Conservation (phyloP, 768 basidiomycete species). For the Mycena haematopus region DNA sequence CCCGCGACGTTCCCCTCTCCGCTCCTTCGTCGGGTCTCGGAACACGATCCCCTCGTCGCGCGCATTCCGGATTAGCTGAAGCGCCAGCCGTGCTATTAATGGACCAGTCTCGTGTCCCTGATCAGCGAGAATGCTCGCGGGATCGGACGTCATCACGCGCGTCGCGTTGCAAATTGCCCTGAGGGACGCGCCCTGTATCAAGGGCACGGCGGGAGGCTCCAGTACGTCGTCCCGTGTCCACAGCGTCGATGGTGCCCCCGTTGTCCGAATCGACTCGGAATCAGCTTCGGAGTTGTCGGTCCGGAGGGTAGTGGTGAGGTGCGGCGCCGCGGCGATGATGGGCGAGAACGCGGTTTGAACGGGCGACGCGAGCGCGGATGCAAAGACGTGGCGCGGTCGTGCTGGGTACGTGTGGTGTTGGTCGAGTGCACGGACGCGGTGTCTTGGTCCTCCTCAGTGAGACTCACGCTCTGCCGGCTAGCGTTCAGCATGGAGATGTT, state of each 20-base stretch:
- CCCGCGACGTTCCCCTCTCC: conserved; percentile 41
- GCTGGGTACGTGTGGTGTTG: conserved; percentile 25
- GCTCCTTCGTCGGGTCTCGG: conserved; percentile 56
- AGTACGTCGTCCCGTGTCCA: conserved; percentile 36
- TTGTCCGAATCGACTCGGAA: conserved; percentile 29
- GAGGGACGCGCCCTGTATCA: conserved; percentile 68
- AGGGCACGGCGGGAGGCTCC: conserved; percentile 25
- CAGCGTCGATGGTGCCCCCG: conserved; percentile 27
- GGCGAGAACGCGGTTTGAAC: conserved; percentile 47
- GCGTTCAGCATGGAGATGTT: conserved; percentile 69
- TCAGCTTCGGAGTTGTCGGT: conserved; percentile 5
- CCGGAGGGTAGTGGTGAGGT: conserved; percentile 51
- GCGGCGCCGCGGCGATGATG: conserved; percentile 46
- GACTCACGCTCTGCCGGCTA: conserved; percentile 13
- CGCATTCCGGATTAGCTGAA: conserved; percentile 70
- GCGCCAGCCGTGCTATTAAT: conserved; percentile 67
- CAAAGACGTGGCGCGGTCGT: conserved; percentile 28
- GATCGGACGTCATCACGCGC: conserved; percentile 85
- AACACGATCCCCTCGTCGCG: conserved; percentile 66
- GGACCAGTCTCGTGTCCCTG: conserved; percentile 67
- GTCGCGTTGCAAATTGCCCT: conserved; percentile 84
- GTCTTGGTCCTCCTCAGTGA: conserved; percentile 33
- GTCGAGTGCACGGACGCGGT: conserved; percentile 46
- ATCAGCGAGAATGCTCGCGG: conserved; percentile 76
- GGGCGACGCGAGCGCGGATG: conserved; percentile 47